phyloP scores from a whole-genome alignment of 2,329 filamentous ascomycete species.

The Fusarium papillatum region DNA sequence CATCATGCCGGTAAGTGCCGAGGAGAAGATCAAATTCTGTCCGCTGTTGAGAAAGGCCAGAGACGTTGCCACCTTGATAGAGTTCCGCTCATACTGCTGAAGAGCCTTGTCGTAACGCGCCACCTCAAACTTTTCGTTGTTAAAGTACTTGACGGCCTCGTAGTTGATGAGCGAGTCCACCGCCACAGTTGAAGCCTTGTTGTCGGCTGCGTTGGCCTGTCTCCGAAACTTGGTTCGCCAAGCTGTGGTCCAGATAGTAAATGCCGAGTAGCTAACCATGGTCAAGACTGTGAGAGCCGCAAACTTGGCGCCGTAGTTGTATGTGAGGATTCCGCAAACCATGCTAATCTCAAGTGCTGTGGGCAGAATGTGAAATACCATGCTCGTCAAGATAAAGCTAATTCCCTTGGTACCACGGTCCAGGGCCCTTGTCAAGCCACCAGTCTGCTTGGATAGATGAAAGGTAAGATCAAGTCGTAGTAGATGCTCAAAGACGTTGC shows the following conservation, averaged over 20 bases:
- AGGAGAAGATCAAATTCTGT: conserved; percentile 97
- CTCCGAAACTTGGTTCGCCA: conserved; percentile 98
- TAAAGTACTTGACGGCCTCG: conserved; percentile 99
- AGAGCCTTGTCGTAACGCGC: conserved; percentile 90
- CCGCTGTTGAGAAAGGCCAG: conserved; percentile 93
- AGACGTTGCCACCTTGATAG: conserved; percentile 97
- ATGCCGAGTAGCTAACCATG: conserved; percentile 96
- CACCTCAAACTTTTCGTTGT: conserved; percentile 97
- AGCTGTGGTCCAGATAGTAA: conserved; percentile 95
- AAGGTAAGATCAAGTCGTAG: conserved; percentile 92
- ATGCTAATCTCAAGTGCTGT: conserved; percentile 94
- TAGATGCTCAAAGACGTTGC: conserved; percentile 93
- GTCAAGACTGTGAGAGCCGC: conserved; percentile 91
- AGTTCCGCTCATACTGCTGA: conserved; percentile 89
- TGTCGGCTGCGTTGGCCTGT: conserved; percentile 96
- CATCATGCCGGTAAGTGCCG: conserved; percentile 97
- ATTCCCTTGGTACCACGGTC: conserved; percentile 99
- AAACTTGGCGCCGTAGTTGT: conserved; percentile 93
- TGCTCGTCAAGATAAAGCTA: conserved; percentile 95
- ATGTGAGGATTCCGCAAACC: conserved; percentile 96
- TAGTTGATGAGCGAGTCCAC: conserved; percentile 99
- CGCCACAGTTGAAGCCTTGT: conserved; percentile 93
- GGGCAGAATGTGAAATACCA: conserved; percentile 98
- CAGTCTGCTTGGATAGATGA: conserved; percentile 94
- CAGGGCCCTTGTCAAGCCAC: conserved; percentile 92